These are phyloP conservation scores for Colletotrichum eremochloae DNA, from an alignment of 2,329 filamentous ascomycete genomes.

Conservation along the genomic window DNA sequence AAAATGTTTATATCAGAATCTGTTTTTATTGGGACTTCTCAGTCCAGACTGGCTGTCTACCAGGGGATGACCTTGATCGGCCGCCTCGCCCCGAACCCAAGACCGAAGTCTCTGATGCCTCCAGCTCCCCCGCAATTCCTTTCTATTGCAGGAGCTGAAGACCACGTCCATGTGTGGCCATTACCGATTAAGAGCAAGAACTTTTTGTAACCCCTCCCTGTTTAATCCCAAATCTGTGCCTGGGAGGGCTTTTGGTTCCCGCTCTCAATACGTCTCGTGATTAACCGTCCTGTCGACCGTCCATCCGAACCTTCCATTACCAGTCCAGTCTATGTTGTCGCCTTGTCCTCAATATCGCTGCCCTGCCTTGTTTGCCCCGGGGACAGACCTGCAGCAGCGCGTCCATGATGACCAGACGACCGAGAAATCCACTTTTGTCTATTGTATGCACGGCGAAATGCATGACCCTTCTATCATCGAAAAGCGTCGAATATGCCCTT, in stretches of 20 bases:
- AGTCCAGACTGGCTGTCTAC: slow-evolving; percentile 55
- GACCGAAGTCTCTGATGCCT: slow-evolving; percentile 50
- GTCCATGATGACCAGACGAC: slow-evolving; percentile 64
- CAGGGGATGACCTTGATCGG: slow-evolving; percentile 49
- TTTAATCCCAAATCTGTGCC: slow-evolving; percentile 53
- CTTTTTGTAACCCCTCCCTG: slow-evolving; percentile 47
- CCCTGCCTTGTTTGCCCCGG: slow-evolving; percentile 45
- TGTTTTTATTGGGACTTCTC: slow-evolving; percentile 58
- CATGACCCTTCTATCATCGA: slow-evolving; percentile 55
- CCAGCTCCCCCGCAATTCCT: slow-evolving; percentile 43
- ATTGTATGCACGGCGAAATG: slow-evolving; percentile 58
- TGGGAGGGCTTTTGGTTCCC: slow-evolving; percentile 55
- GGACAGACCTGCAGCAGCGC: slow-evolving; percentile 45
- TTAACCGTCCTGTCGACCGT: slow-evolving; percentile 43
- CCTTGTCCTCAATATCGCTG: slow-evolving; percentile 46
- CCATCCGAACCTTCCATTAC: slow-evolving; percentile 43
- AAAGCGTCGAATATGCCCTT: slow-evolving; percentile 53
- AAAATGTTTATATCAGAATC: slow-evolving; percentile 43
- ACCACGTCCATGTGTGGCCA: slow-evolving; percentile 43
- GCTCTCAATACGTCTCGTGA: slow-evolving; percentile 48
- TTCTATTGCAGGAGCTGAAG: slow-evolving; percentile 41
- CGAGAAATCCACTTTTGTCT: slow-evolving; percentile 78
- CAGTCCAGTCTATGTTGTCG: slow-evolving; percentile 44
- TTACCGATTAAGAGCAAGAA: slow-evolving; percentile 48
- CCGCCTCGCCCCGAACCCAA: slow-evolving; percentile 50